Evolutionary conservation across 2,329 filamentous ascomycete species (phyloP).

Genomic region (Didymella glomerata): DNA sequence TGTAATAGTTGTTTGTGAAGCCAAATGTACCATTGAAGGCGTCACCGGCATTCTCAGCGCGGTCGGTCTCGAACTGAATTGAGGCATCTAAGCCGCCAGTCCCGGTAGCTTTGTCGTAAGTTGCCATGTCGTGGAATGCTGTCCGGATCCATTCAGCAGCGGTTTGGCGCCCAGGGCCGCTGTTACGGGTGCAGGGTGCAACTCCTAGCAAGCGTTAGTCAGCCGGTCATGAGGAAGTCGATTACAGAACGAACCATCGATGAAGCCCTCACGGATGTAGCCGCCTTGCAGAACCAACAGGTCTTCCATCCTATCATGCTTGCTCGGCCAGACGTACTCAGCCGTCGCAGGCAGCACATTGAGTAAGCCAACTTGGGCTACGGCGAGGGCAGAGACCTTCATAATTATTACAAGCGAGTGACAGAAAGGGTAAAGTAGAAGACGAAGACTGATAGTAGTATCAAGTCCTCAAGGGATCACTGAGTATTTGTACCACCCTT

Average conservation of each 20-base stretch:
- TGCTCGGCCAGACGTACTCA: constrained; percentile 21
- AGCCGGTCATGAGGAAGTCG: background rate
- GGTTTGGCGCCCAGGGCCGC: constrained; percentile 33
- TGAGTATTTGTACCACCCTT: constrained; percentile 2
- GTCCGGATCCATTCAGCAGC: constrained; percentile 45
- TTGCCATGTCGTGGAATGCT: constrained; percentile 49
- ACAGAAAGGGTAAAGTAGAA: background rate
- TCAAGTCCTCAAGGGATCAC: background rate
- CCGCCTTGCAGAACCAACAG: constrained; percentile 21
- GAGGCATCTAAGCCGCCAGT: constrained; percentile 49
- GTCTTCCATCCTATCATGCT: constrained; percentile 19
- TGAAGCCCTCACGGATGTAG: constrained; percentile 14
- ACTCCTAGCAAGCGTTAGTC: constrained; percentile 22
- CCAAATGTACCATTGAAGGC: constrained; percentile 47
- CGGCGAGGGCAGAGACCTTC: constrained; percentile 12
- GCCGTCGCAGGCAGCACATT: constrained; percentile 17
- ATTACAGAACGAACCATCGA: constrained; percentile 12
- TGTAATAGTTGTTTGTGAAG: constrained; percentile 39
- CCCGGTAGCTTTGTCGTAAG: constrained; percentile 37
- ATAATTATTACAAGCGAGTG: constrained; percentile 9
- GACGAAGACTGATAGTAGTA: background rate
- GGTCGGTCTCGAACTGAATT: constrained; percentile 45
- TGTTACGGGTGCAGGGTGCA: constrained; percentile 26
- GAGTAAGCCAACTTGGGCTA: constrained; percentile 10
- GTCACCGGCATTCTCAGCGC: constrained; percentile 41